Percentiles rank a stretch among this genome's conserved stretches.
These are phyloP conservation scores for Mortierella sp. DNA, from an alignment of 371 early-diverging fungal species.

Conservation along the genomic window DNA sequence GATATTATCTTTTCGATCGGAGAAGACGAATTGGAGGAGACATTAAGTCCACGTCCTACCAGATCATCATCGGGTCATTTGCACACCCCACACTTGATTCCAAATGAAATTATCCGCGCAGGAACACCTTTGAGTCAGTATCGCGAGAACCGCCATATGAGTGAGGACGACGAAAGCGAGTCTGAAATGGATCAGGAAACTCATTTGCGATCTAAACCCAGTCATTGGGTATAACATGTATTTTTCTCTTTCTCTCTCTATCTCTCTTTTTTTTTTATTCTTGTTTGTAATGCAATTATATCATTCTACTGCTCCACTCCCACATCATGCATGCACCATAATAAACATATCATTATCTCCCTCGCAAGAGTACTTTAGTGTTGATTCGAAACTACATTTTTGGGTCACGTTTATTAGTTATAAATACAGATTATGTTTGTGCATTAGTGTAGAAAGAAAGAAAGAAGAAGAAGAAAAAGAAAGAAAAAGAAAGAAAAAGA, in stretches of 20 bases:
- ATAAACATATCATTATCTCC: background rate
- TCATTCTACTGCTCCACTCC: background rate
- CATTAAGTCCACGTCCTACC: background rate
- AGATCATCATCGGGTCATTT: background rate
- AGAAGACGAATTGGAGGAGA: conserved; percentile 36
- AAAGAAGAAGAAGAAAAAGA: no score
- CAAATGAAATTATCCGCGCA: conserved; percentile 22
- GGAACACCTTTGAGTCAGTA: conserved; percentile 42
- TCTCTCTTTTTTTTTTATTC: background rate
- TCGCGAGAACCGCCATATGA: conserved; percentile 27
- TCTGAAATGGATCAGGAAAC: conserved; percentile 49
- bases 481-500: no score
- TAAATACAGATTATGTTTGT: conserved; percentile 15
- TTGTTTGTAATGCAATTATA: background rate
- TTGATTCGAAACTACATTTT: conserved; percentile 1
- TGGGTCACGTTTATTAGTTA: conserved; percentile 5
- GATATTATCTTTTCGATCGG: conserved; percentile 53
- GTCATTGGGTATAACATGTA: conserved; percentile 22
- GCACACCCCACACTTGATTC: conserved; percentile 1
- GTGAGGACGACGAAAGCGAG: conserved; percentile 45
- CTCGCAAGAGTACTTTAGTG: background rate
- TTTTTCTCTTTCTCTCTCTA: no score
- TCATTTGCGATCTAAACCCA: conserved; percentile 1
- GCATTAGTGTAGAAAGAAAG: background rate
- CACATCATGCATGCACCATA: background rate